Evolutionary conservation across 257 asterid genomes (phyloP).

Genomic region (Ajuga chamaepitys): DNA sequence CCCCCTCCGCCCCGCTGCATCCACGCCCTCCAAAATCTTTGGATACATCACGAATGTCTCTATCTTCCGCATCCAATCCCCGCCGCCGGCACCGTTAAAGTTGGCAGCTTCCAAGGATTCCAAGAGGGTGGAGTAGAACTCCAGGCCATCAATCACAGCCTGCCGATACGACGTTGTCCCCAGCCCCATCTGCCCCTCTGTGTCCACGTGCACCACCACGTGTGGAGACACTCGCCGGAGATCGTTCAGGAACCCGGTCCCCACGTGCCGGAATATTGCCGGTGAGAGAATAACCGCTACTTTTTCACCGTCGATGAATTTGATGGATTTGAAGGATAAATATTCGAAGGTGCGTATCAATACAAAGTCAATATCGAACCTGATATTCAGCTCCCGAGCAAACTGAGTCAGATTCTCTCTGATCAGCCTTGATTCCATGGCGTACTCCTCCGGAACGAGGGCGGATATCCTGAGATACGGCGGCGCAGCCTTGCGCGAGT

Average conservation of each 20-base stretch:
- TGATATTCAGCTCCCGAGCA: slow-evolving; percentile 62
- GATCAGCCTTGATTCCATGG: slow-evolving; percentile 50
- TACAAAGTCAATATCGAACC: slow-evolving; percentile 68
- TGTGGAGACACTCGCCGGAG: slow-evolving; percentile 67
- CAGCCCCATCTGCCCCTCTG: slow-evolving; percentile 52
- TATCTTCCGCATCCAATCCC: slow-evolving; percentile 59
- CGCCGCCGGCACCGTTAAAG: slow-evolving; percentile 30
- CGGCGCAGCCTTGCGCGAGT: slow-evolving; percentile 26
- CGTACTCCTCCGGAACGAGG: slow-evolving; percentile 67
- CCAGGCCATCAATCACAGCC: slow-evolving; percentile 75
- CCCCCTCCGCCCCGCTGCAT: slow-evolving; percentile 53
- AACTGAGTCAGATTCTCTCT: slow-evolving; percentile 56
- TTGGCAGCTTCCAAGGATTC: slow-evolving; percentile 77
- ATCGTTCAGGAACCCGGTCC: slow-evolving; percentile 60
- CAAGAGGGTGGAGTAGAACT: slow-evolving; percentile 66
- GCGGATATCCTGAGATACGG: slow-evolving; percentile 70
- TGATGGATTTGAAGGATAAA: slow-evolving; percentile 58
- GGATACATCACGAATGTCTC: slow-evolving; percentile 75
- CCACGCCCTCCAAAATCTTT: slow-evolving; percentile 57
- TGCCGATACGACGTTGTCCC: slow-evolving; percentile 66
- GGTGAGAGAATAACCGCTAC: slow-evolving; percentile 65
- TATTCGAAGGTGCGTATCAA: slow-evolving; percentile 49
- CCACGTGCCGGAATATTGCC: slow-evolving; percentile 61
- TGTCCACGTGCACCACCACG: slow-evolving; percentile 85
- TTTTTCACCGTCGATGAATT: slow-evolving; percentile 71